Conservation (phyloP, 2,329 filamentous ascomycete species). For the Ampelomyces quisqualis region DNA sequence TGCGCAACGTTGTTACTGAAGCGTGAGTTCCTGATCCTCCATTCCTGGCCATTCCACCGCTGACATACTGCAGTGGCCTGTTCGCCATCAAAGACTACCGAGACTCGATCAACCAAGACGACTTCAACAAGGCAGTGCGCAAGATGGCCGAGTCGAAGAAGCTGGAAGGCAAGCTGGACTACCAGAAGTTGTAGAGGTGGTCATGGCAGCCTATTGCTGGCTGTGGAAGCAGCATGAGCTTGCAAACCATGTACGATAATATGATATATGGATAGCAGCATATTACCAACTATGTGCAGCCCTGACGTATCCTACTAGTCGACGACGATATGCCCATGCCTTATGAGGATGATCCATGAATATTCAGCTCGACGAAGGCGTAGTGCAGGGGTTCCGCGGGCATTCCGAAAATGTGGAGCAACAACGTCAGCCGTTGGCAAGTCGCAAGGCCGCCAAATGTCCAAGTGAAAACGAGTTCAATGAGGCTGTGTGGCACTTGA, state of each 20-base stretch:
- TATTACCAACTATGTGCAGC: neutral
- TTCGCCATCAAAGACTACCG: constrained; percentile 99
- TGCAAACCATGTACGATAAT: constrained; percentile 5
- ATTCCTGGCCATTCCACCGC: constrained; percentile 6
- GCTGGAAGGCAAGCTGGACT: constrained; percentile 95
- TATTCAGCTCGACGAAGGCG: no score
- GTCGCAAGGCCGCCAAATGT: constrained; percentile 27
- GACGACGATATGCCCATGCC: no score
- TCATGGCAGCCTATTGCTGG: neutral
- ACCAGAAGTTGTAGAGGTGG: constrained; percentile 78
- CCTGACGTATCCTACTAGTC: no score
- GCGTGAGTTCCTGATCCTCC: constrained; percentile 64
- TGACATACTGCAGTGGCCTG: constrained; percentile 64
- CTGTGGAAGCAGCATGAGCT: neutral
- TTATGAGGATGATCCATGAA: no score
- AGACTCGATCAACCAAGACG: constrained; percentile 94
- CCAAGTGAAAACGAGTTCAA: constrained; percentile 21
- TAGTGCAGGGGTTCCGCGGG: constrained; percentile 12
- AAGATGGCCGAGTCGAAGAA: constrained; percentile 99
- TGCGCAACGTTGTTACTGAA: constrained; percentile 97
- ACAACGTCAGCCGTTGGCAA: constrained; percentile 35
- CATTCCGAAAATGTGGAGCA: constrained; percentile 21
- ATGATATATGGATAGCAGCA: constrained; percentile 13
- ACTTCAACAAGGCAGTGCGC: constrained; percentile 98
- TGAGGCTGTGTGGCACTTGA: constrained; percentile 18